phyloP scores from a whole-genome alignment of 1,139 yeast species.

The Hyphopichia khmerensis region DNA sequence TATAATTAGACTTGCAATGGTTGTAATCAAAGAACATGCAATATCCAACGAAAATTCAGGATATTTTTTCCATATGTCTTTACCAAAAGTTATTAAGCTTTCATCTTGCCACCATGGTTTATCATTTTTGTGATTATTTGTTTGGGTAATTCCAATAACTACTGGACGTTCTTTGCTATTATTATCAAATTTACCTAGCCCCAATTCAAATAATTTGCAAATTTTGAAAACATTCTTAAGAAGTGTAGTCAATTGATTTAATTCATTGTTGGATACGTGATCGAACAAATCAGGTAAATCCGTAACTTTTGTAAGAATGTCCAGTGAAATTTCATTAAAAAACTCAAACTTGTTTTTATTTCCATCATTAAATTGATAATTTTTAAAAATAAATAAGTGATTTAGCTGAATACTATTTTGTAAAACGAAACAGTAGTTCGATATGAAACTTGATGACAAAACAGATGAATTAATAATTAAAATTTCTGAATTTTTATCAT shows the following conservation, averaged over 20 bases:
- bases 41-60: conserved; percentile 26
- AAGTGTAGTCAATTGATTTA: neutral
- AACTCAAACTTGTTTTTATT: conserved; percentile 7
- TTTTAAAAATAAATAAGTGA: conserved; percentile 13
- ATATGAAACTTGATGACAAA: conserved; percentile 24
- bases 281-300: conserved; percentile 10
- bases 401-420: conserved; percentile 10
- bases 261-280: neutral
- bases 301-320: conserved; percentile 17
- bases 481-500: neutral
- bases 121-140: conserved; percentile 6
- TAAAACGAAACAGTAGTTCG: conserved; percentile 21
- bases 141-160: conserved; percentile 9
- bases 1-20: conserved; percentile 28
- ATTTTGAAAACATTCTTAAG: conserved; percentile 9
- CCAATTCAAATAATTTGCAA: conserved; percentile 25
- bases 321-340: conserved; percentile 15
- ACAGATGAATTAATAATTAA: conserved; percentile 30
- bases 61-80: conserved; percentile 44
- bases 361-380: conserved; percentile 6
- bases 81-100: conserved; percentile 16
- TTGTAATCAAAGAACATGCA: conserved; percentile 23
- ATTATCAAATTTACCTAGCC: conserved; percentile 23
- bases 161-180: conserved; percentile 1
- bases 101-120: conserved; percentile 24